Base-by-base conservation (phyloP, 2,329 filamentous ascomycete genomes). In the Alternaria consortialis region DNA sequence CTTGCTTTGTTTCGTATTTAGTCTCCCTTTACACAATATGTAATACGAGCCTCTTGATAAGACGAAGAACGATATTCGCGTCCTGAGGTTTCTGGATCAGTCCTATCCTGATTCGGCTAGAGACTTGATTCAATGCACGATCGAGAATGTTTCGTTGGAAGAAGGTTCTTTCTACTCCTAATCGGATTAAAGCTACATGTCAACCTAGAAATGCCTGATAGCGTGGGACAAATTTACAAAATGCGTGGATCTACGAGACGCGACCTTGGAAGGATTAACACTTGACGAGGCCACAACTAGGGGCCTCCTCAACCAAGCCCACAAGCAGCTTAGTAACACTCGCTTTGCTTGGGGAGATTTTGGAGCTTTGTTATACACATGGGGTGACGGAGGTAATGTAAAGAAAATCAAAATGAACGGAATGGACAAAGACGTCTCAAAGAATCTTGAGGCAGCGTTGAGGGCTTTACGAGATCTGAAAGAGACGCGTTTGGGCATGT, bases 291-390 rank as follows among this genome's bases (percentile, higher is more conserved):
- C n/a, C 2, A 15, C 17, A 34, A 4, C 7, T 23, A 4, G 20
- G 12, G 11, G 44, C n/a, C n/a, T n/a, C 2, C 12, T 47, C 3
- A 20, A 7, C 23, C 11, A 5, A 3, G 3, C 3, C 1, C 0
- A 0, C 1, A 2, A 3, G 34, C 44, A 15, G 0, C 4, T 1
- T 2, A 11, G 4, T 12, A 15, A 1, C 7, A n/a, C 12, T 11
- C 46, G 46, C 34, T 48, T 23, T 23, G 4, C 2, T 2, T 48
- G 46, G 46, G 46, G 46, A 1, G 46, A 48, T 2, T 48, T 34
- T 4, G 46, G 34, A 12, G 46, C 46, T 4, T 9, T 48, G 31
- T 48, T 31, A 7, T 48, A 48, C 4, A 48, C 31, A 4, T 48
- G 46, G 46, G 46, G 46, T 3, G 1, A 23, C 3, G 1, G 6